Conservation (phyloP, 805 yeast genomes). For the Candida maris region DNA sequence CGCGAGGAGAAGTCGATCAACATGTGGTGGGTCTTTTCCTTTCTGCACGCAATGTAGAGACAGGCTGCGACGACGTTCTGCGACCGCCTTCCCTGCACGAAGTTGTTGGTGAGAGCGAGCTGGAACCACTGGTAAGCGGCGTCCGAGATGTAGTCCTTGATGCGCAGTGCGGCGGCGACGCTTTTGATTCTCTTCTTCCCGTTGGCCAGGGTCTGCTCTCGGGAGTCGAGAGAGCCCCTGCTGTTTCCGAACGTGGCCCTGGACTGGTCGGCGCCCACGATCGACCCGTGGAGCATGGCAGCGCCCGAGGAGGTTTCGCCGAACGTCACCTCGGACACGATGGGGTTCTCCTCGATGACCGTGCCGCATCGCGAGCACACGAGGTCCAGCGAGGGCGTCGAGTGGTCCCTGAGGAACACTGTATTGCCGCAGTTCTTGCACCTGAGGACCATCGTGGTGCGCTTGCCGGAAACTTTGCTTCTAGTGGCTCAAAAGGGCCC, state of each 20-base stretch:
- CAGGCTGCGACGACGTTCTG: constrained; percentile 96
- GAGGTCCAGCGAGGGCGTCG: constrained; percentile 66
- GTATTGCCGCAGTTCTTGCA: constrained; percentile 49
- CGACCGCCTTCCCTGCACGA: constrained; percentile 95
- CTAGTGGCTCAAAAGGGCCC: too few relatives aligned
- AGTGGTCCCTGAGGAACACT: constrained; percentile 48
- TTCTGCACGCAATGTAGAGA: constrained; percentile 90
- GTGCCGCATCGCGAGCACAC: constrained; percentile 83
- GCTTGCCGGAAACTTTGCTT: too few relatives aligned
- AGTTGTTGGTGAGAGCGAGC: constrained; percentile 79
- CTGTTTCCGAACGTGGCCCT: constrained; percentile 69
- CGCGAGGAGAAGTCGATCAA: constrained; percentile 90
- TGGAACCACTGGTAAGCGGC: constrained; percentile 88
- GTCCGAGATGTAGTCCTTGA: constrained; percentile 82
- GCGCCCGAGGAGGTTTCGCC: constrained; percentile 93
- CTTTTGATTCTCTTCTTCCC: constrained; percentile 77
- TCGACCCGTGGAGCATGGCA: constrained; percentile 92
- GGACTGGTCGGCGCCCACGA: constrained; percentile 82
- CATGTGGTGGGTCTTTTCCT: constrained; percentile 90
- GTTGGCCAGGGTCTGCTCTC: constrained; percentile 84
- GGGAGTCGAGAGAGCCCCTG: constrained; percentile 73
- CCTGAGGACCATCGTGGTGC: constrained; percentile 16
- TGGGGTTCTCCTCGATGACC: constrained; percentile 87
- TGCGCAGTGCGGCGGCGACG: constrained; percentile 72
- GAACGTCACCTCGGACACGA: constrained; percentile 92